Evolutionary conservation across 2,329 filamentous ascomycete genomes (phyloP), one percentile per base, ranked within the genome.

Genomic region (Talaromyces sp.): DNA sequence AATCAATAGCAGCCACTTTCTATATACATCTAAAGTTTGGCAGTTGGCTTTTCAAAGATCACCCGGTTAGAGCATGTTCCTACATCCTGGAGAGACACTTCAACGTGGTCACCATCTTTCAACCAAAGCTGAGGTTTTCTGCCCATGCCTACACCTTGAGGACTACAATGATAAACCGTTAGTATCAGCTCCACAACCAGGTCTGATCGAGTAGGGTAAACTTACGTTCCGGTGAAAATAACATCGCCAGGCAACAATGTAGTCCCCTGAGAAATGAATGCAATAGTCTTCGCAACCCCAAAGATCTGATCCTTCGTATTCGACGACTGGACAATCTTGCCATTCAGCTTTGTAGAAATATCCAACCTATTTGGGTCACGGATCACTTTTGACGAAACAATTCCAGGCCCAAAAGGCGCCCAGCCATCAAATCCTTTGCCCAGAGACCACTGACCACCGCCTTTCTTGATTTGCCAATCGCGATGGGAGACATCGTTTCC

Each of bases 401-500:
- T 91, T 1, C 86, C 89, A 0, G 90, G 90, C 0, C 90, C 89
- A 70, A 86, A 89, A 0, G 89, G 90, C 5, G 88, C 89, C 88
- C 89, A 92, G 15, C 87, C 88, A 76, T 92, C 89, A 69, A 91
- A 92, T 2, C 89, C 87, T 76, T 92, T 92, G 43, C 89, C 89
- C 15, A 91, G 78, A 0, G 83, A 85, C 89, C 89, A 91, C 77
- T 92, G 89, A 1, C 88, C 84, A 17, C 88, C 88, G 17, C 88
- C 88, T 47, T 82, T 84, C 75, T 88, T 85, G 67, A 91, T 76
- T 77, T 92, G 89, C 88, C 89, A 93, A 69, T 91, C 89, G 47
- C 91, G 86, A 77, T 92, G 90, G 11, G 88, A 91, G n/a, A 94
- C 85, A 74, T 94, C 91, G 76, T 94, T 91, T 63, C 90, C 89